Evolutionary conservation across 1,284 basidiomycete genomes (phyloP).

Genomic region (Austroboletus rostrupii): DNA sequence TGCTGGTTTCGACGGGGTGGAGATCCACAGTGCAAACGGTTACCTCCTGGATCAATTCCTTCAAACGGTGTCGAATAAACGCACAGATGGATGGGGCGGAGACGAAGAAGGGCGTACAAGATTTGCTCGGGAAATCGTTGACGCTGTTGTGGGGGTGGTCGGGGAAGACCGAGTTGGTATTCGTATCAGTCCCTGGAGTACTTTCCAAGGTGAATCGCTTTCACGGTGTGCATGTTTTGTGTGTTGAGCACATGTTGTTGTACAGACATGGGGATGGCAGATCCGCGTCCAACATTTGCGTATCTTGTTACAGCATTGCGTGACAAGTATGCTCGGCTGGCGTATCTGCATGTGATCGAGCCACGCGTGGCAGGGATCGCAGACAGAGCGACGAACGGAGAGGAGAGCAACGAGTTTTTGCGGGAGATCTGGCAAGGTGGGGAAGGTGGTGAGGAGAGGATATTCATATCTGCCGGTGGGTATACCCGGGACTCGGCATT

Average conservation of each 20-base stretch:
- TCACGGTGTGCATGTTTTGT: not conserved
- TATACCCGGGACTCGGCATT: constrained; percentile 19
- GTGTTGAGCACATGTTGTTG: not conserved
- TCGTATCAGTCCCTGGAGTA: constrained; percentile 52
- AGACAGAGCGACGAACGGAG: not conserved
- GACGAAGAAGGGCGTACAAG: constrained; percentile 46
- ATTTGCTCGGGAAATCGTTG: constrained; percentile 45
- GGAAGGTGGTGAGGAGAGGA: constrained; percentile 16
- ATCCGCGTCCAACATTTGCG: constrained; percentile 42
- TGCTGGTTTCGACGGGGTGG: constrained; percentile 26
- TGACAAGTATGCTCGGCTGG: constrained; percentile 36
- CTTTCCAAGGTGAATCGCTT: constrained; percentile 31
- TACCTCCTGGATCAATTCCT: constrained; percentile 30
- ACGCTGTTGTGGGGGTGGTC: constrained; percentile 38
- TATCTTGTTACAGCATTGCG: constrained; percentile 36
- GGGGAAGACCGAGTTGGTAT: constrained; percentile 45
- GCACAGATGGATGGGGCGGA: constrained; percentile 56
- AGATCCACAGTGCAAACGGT: constrained; percentile 16
- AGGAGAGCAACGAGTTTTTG: constrained; percentile 16
- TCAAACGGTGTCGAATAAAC: constrained; percentile 18
- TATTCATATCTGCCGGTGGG: constrained; percentile 44
- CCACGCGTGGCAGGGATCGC: constrained; percentile 28
- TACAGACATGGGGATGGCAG: not conserved
- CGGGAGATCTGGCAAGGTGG: constrained; percentile 33
- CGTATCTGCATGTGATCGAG: constrained; percentile 59